These are phyloP conservation scores for Tremellales sp. DNA, from an alignment of 1,284 basidiomycete genomes.

Conservation along the genomic window DNA sequence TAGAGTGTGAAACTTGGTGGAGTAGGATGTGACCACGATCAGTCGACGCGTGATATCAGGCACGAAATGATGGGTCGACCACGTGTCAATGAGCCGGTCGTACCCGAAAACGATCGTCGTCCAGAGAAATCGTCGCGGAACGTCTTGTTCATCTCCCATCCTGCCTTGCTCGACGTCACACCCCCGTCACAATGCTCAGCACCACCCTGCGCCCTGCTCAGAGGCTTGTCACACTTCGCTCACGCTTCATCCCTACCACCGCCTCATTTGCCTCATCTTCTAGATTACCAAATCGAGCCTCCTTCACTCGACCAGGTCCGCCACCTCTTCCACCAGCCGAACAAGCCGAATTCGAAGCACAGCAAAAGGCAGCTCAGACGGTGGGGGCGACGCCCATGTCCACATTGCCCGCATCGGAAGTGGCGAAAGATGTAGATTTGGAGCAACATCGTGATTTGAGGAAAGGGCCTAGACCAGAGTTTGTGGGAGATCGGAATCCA, in stretches of 20 bases:
- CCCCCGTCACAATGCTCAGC: too few species aligned
- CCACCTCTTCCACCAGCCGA: constrained; percentile 44
- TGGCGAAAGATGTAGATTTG: constrained; percentile 8
- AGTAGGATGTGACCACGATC: too few species aligned
- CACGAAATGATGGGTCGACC: too few species aligned
- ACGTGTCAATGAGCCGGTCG: too few species aligned
- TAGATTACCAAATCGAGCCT: neutral
- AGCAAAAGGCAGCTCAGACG: constrained; percentile 39
- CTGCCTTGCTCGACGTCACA: too few species aligned
- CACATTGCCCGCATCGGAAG: constrained; percentile 12
- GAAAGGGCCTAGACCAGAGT: constrained; percentile 51
- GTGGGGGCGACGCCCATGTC: constrained; percentile 27
- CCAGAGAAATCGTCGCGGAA: too few species aligned
- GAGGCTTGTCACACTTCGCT: too few species aligned
- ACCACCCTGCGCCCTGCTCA: too few species aligned
- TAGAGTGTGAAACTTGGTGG: too few species aligned
- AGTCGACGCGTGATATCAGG: too few species aligned
- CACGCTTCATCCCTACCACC: neutral
- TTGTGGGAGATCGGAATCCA: constrained; percentile 56
- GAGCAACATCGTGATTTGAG: constrained; percentile 55
- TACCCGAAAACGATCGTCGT: too few species aligned
- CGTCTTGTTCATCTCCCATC: too few species aligned
- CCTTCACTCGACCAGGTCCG: constrained; percentile 41
- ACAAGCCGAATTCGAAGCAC: constrained; percentile 48
- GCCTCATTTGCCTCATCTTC: neutral